Base-by-base conservation (phyloP, 495 filamentous ascomycete species). In the Xylaria longipes region DNA sequence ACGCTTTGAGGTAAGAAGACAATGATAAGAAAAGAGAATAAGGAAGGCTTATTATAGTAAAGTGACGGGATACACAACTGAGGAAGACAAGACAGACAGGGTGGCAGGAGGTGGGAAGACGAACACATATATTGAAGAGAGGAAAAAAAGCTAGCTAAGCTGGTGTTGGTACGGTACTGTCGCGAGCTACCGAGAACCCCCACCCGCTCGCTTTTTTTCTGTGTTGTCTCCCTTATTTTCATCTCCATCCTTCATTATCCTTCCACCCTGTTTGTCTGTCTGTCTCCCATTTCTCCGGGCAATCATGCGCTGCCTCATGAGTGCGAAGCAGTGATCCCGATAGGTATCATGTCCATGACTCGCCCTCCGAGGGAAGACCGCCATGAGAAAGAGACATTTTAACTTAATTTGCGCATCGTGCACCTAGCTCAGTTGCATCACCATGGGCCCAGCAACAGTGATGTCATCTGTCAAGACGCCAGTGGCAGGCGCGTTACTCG, bases 401-500 rank as follows among this genome's bases (percentile, higher is more conserved):
- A 69, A 65, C 50, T 66, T 62, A 8, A 3, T n/a, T 60, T 35
- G 57, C 57, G 57, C 31, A 37, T 60, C 33, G 11, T 17, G 15
- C 65, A 43, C 63, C 79, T 85, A 88, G 75, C 85, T 84, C 14
- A 85, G 77, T 68, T 82, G 81, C 82, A 86, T 82, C 39, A 85
- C 83, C 79, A 85, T 80, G 29, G 84, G 84, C 2, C 87, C 87
- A 62, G 87, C 87, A 57, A 88, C 75, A 66, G 84, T 84, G 73
- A 84, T 82, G 22, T 85, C 84, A 72, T 89, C 87, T 2, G 84
- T 83, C 50, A 88, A 72, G 45, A 78, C 73, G 56, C 81, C 85
- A 25, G 69, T 75, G 63, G 82, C 75, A 20, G 85, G 85, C 0
- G 73, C 78, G 31, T 77, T 80, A 68, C 75, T 86, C 61, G 86